phyloP scores from a whole-genome alignment of 2,329 filamentous ascomycete genomes.

The Epichloe scottii region DNA sequence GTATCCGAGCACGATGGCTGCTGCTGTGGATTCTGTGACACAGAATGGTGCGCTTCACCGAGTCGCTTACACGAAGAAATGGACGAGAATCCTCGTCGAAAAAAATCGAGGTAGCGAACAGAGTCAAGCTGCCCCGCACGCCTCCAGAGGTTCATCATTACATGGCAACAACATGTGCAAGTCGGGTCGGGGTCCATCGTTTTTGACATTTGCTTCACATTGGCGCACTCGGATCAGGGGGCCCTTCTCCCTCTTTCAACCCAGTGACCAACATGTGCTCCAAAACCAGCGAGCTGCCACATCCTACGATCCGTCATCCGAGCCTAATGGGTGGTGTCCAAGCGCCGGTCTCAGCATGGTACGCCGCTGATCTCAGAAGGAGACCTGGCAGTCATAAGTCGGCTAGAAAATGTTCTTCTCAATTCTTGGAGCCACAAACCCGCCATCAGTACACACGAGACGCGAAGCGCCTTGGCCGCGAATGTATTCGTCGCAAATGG shows the following conservation, averaged over 20 bases:
- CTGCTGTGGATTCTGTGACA: background rate
- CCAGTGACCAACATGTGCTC: no score
- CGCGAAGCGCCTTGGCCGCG: background rate
- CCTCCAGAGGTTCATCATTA: background rate
- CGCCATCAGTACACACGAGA: constrained; percentile 1
- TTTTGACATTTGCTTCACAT: background rate
- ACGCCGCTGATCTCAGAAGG: background rate
- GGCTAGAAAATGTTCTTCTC: background rate
- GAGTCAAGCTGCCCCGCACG: background rate
- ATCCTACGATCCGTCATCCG: no score
- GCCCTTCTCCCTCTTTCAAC: no score
- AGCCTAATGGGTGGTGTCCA: background rate
- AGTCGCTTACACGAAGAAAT: no score
- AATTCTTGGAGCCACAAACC: background rate
- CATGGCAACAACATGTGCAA: background rate
- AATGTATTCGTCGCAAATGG: background rate
- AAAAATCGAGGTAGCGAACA: no score
- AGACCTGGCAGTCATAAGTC: background rate
- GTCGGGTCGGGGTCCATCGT: background rate
- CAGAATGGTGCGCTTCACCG: no score
- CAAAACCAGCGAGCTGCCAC: no score
- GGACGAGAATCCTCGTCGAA: no score
- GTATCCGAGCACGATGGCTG: no score
- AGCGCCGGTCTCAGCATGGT: background rate
- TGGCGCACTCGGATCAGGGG: no score